Percentiles rank a stretch among this genome's conserved stretches.
Evolutionary conservation across 495 filamentous ascomycete genomes (phyloP).

Genomic region (Filosporella fistucella): DNA sequence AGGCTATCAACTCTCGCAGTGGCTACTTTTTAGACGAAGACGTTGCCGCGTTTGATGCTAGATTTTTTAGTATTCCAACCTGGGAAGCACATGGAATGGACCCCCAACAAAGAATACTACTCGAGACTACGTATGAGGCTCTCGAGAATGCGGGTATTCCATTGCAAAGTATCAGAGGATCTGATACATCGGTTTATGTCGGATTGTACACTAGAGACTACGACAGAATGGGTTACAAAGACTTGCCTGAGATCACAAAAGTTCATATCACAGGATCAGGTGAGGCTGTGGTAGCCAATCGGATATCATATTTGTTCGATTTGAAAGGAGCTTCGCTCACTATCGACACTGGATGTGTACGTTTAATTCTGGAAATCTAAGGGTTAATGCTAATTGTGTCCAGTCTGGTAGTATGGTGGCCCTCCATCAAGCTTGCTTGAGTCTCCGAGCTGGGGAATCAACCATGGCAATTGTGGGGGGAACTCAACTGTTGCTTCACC

Average conservation of each 20-base stretch:
- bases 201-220: neutral
- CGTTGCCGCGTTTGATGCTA: slow-evolving; percentile 37
- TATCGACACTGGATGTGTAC: slow-evolving; percentile 50
- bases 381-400: no score
- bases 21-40: slow-evolving; percentile 47
- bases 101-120: slow-evolving; percentile 41
- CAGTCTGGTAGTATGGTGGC: slow-evolving; percentile 44
- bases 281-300: slow-evolving; percentile 41
- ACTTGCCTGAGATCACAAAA: slow-evolving; percentile 25
- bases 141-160: slow-evolving; percentile 50
- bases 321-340: slow-evolving; percentile 40
- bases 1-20: neutral
- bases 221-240: neutral
- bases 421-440: slow-evolving; percentile 43
- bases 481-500: slow-evolving; percentile 19
- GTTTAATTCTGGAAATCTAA: no score
- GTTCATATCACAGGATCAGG: slow-evolving; percentile 26
- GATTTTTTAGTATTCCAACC: slow-evolving; percentile 58
- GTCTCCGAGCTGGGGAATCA: slow-evolving; percentile 38
- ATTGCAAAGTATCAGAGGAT: slow-evolving; percentile 21
- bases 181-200: slow-evolving; percentile 24
- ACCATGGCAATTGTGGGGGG: slow-evolving; percentile 29
- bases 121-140: slow-evolving; percentile 57
- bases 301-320: slow-evolving; percentile 44
- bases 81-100: slow-evolving; percentile 47